Conservation (phyloP, 148 eudicot species). For the Gaultheria prostrata region DNA sequence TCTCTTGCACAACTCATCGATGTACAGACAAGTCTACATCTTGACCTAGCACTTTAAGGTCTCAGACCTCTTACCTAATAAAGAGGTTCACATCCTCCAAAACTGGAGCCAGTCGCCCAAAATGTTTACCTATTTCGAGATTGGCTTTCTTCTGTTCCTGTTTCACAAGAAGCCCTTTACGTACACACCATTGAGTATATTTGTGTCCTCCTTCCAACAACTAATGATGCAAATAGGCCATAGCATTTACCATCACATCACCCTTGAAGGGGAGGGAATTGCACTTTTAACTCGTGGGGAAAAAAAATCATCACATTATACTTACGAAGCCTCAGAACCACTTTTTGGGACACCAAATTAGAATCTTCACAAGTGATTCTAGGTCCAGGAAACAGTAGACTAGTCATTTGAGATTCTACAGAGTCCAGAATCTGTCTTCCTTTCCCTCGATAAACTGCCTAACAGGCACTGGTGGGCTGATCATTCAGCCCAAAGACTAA, state of each 20-base stretch:
- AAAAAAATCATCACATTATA: neutral
- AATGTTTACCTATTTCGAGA: no score
- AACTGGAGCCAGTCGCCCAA: neutral
- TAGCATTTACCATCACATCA: neutral
- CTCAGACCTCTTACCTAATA: neutral
- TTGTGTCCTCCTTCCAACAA: neutral
- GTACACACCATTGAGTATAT: neutral
- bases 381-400: neutral
- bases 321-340: neutral
- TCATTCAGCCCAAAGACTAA: neutral
- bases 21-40: neutral
- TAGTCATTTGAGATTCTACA: neutral
- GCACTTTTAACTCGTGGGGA: neutral
- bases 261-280: neutral
- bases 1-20: neutral
- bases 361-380: neutral
- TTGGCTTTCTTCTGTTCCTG: neutral
- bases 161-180: neutral
- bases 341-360: neutral
- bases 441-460: neutral
- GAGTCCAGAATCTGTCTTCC: neutral
- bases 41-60: neutral
- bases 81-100: neutral
- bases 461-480: neutral
- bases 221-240: neutral